Conservation (phyloP, 2,329 filamentous ascomycete genomes). For the Paecilomyces sp. region DNA sequence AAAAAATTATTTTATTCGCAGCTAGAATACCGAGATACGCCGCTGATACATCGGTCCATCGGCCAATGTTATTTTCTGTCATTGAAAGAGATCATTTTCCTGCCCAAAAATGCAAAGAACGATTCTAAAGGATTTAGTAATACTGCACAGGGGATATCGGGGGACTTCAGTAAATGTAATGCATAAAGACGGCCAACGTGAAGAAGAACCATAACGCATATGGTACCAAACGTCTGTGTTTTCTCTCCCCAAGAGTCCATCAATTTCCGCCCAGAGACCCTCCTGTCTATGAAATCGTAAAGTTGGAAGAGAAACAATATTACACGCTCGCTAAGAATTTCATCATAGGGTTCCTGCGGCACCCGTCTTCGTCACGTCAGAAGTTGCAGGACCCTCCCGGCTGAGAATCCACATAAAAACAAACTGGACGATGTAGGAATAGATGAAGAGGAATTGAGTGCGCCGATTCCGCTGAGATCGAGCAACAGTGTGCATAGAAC, state of each 20-base stretch:
- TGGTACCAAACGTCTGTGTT: neutral
- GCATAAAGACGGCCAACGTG: neutral
- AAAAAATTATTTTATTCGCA: neutral
- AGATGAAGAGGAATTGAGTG: conserved; percentile 87
- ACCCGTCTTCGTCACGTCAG: conserved; percentile 9
- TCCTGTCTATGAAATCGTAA: neutral
- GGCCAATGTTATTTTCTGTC: neutral
- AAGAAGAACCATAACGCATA: neutral
- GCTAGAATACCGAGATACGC: neutral
- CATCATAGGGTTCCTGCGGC: conserved; percentile 6
- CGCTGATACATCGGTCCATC: neutral
- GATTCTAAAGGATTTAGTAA: neutral
- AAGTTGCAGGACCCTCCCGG: conserved; percentile 39
- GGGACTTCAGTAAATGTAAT: neutral
- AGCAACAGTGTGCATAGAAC: conserved; percentile 62
- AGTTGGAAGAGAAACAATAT: conserved; percentile 1
- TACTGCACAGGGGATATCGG: neutral
- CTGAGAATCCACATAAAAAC: conserved; percentile 85
- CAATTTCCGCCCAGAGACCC: neutral
- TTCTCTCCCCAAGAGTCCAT: neutral
- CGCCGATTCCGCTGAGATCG: conserved; percentile 78
- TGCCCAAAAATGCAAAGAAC: neutral
- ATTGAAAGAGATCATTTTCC: neutral
- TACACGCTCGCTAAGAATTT: neutral
- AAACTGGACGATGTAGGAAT: conserved; percentile 90